A percentile compares a stretch with the other conserved stretches of the same genome.
phyloP scores from a whole-genome alignment of 805 yeast genomes.

The Metschnikowia henanensis region DNA sequence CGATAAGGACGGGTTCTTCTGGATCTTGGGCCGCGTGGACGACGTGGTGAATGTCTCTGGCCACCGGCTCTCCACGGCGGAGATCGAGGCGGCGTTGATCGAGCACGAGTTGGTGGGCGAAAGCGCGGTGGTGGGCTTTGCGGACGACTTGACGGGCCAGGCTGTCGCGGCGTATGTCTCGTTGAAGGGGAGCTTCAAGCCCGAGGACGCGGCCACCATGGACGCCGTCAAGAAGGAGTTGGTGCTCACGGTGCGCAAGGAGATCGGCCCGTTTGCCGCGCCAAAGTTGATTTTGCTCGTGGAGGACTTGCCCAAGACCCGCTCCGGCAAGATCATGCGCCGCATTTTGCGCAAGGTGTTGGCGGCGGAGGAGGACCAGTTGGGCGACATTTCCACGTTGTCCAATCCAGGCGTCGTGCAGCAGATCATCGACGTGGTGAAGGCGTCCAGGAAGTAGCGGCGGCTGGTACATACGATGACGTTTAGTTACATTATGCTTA shows the following conservation, averaged over 20 bases:
- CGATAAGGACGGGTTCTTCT: conserved; percentile 93
- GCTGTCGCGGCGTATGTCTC: conserved; percentile 95
- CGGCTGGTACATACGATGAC: no score
- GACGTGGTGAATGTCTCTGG: conserved; percentile 98
- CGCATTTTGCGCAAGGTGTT: conserved; percentile 93
- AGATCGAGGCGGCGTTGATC: conserved; percentile 88
- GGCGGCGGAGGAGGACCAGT: conserved; percentile 86
- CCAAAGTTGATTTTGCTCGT: conserved; percentile 86
- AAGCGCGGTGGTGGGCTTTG: conserved; percentile 94
- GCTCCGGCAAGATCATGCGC: conserved; percentile 99
- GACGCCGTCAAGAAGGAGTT: conserved; percentile 65
- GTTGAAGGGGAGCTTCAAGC: conserved; percentile 49
- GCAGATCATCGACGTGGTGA: conserved; percentile 69
- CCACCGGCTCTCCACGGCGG: conserved; percentile 97
- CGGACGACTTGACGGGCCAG: conserved; percentile 96
- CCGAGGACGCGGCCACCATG: conserved; percentile 45
- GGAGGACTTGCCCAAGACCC: conserved; percentile 93
- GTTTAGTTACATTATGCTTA: no score
- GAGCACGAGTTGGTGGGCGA: conserved; percentile 84
- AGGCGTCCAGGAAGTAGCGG: conserved; percentile 28
- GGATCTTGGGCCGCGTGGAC: conserved; percentile 98
- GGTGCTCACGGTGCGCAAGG: conserved; percentile 84
- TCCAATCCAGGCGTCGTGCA: conserved; percentile 85
- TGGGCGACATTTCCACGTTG: conserved; percentile 90
- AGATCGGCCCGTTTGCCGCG: conserved; percentile 94